phyloP scores from a whole-genome alignment of 2,329 filamentous ascomycete species.

The Sporothrix brasiliensis region DNA sequence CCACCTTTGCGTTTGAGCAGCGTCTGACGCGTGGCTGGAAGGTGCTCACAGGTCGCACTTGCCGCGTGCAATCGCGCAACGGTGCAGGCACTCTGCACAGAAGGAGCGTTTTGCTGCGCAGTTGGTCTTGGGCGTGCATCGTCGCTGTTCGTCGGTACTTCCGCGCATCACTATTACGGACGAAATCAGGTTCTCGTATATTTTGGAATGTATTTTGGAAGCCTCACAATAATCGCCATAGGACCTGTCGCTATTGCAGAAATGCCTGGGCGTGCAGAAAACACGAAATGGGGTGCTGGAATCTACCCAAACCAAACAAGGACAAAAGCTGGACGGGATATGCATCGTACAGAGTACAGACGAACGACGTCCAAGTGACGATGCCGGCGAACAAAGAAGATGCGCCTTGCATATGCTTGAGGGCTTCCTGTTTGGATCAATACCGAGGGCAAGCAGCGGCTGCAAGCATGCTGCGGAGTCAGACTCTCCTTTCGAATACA shows the following conservation, averaged over 20 bases:
- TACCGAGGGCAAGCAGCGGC: neutral
- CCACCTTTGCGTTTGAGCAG: constrained; percentile 24
- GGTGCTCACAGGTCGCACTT: constrained; percentile 11
- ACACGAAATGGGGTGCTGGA: neutral
- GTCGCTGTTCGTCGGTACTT: neutral
- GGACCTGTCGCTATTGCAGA: constrained; percentile 23
- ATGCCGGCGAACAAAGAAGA: neutral
- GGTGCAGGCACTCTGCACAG: neutral
- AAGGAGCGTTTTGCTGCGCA: neutral
- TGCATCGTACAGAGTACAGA: neutral
- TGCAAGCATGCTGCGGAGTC: neutral
- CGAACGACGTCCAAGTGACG: neutral
- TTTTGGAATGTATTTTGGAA: constrained; percentile 8
- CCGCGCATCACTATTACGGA: constrained; percentile 1
- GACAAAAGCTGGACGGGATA: neutral
- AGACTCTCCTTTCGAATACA: constrained; percentile 1
- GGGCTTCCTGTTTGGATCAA: neutral
- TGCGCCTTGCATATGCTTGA: constrained; percentile 1
- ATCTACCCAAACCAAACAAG: constrained; percentile 1
- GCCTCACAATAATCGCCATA: constrained; percentile 12
- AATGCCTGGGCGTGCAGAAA: constrained; percentile 12
- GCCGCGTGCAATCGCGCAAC: constrained; percentile 7
- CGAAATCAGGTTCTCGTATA: neutral
- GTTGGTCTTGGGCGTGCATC: neutral
- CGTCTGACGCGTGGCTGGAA: constrained; percentile 26